Conservation (phyloP, 2,329 filamentous ascomycete genomes). For the Neofusicoccum cordaticola region DNA sequence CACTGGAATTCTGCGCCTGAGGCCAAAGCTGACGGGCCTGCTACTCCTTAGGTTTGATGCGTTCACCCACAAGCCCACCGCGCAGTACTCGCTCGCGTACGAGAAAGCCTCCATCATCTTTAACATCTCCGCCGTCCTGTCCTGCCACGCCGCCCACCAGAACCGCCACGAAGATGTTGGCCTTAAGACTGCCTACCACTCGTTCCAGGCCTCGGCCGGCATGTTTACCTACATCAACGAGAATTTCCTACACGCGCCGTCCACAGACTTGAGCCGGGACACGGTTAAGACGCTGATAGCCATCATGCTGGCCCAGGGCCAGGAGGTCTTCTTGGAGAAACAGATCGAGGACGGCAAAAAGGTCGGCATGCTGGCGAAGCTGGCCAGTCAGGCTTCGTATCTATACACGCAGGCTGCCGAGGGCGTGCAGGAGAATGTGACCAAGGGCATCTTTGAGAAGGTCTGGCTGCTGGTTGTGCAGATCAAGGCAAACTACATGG, state of each 20-base stretch:
- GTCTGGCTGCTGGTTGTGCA: slow-evolving; percentile 83
- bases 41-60: slow-evolving; percentile 78
- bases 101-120: slow-evolving; percentile 99
- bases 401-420: slow-evolving; percentile 85
- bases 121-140: slow-evolving; percentile 96
- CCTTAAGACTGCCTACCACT: slow-evolving; percentile 95
- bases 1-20: too few species aligned
- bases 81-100: slow-evolving; percentile 93
- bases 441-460: slow-evolving; percentile 88
- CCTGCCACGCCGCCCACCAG: slow-evolving; percentile 91
- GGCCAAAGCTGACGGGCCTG: not conserved
- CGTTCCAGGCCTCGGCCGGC: slow-evolving; percentile 94
- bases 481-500: slow-evolving; percentile 81
- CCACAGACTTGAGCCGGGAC: slow-evolving; percentile 90
- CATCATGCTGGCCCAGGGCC: slow-evolving; percentile 90
- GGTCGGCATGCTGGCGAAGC: slow-evolving; percentile 82
- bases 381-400: slow-evolving; percentile 86
- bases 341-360: slow-evolving; percentile 93
- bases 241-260: slow-evolving; percentile 96
- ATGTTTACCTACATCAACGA: slow-evolving; percentile 99
- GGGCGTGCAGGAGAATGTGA: slow-evolving; percentile 88
- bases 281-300: slow-evolving; percentile 93
- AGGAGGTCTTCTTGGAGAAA: slow-evolving; percentile 97
- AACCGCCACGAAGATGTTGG: slow-evolving; percentile 88
- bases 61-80: slow-evolving; percentile 97